Conservation (phyloP, 2,329 filamentous ascomycete genomes). For the Beauveria bassiana region DNA sequence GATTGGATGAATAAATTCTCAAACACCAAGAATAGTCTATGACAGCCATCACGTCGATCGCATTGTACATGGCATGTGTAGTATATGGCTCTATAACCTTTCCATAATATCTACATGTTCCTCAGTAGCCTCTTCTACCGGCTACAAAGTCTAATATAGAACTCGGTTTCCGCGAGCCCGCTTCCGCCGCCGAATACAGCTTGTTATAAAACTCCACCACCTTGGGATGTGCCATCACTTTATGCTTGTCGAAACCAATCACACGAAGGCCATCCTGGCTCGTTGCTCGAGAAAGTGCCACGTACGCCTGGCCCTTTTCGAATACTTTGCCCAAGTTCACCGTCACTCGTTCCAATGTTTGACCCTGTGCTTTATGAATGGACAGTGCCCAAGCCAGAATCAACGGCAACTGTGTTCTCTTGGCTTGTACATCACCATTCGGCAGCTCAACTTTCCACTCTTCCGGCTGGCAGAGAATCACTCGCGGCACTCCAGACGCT, state of each 20-base stretch:
- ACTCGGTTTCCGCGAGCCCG: slow-evolving; percentile 23
- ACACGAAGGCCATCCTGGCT: slow-evolving; percentile 83
- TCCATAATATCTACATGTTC: background rate
- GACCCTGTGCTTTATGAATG: slow-evolving; percentile 96
- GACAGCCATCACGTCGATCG: too few relatives aligned
- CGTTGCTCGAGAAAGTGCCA: slow-evolving; percentile 88
- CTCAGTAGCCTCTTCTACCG: slow-evolving; percentile 23
- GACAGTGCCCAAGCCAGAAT: slow-evolving; percentile 96
- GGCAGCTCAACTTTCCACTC: slow-evolving; percentile 97
- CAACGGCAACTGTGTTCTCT: slow-evolving; percentile 72
- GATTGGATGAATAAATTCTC: too few relatives aligned
- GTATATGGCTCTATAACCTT: background rate
- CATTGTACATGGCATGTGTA: too few relatives aligned
- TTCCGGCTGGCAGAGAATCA: slow-evolving; percentile 74
- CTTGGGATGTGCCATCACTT: slow-evolving; percentile 88
- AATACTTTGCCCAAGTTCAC: slow-evolving; percentile 90
- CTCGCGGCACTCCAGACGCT: slow-evolving; percentile 56
- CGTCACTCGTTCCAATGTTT: slow-evolving; percentile 88
- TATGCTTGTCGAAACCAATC: slow-evolving; percentile 75
- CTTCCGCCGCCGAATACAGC: slow-evolving; percentile 64
- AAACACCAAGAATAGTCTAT: too few relatives aligned
- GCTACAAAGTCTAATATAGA: slow-evolving; percentile 34
- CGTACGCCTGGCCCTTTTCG: slow-evolving; percentile 96
- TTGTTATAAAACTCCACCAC: slow-evolving; percentile 82
- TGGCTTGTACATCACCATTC: slow-evolving; percentile 86